Evolutionary conservation across 208 protist species (phyloP).

Genomic region (Spongospora subterranea): DNA sequence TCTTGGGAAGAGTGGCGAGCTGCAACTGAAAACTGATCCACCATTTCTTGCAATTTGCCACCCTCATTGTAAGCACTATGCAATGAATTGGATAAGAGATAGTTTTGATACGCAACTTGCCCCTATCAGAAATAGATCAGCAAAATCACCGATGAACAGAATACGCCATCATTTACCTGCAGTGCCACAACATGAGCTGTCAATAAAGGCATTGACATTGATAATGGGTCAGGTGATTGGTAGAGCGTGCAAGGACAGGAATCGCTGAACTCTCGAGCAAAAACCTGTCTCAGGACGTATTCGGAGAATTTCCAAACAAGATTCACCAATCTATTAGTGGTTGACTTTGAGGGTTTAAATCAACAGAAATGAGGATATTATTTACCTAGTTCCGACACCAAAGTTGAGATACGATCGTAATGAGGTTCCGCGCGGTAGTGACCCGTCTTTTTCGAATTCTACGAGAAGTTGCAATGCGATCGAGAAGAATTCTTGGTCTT

Average conservation of each 20-base stretch:
- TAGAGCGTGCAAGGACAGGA: neutral
- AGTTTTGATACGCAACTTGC: too few species aligned
- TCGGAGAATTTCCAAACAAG: neutral
- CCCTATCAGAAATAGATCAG: too few species aligned
- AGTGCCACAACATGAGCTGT: neutral
- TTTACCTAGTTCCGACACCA: neutral
- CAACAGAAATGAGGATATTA: neutral
- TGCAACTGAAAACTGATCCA: neutral
- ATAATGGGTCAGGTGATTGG: neutral
- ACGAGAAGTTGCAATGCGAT: neutral
- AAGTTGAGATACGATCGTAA: neutral
- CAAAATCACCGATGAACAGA: neutral
- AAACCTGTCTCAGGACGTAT: neutral
- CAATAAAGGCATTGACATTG: neutral
- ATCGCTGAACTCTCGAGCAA: neutral
- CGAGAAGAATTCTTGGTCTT: neutral
- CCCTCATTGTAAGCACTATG: neutral
- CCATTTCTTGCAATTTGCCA: neutral
- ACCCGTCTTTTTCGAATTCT: neutral
- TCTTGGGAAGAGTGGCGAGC: neutral
- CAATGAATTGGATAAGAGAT: neutral
- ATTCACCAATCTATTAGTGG: neutral
- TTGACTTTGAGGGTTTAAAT: neutral
- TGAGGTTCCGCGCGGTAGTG: neutral
- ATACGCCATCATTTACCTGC: neutral